phyloP scores from a whole-genome alignment of 2,329 filamentous ascomycete genomes.

The Xylariaceae sp. region DNA sequence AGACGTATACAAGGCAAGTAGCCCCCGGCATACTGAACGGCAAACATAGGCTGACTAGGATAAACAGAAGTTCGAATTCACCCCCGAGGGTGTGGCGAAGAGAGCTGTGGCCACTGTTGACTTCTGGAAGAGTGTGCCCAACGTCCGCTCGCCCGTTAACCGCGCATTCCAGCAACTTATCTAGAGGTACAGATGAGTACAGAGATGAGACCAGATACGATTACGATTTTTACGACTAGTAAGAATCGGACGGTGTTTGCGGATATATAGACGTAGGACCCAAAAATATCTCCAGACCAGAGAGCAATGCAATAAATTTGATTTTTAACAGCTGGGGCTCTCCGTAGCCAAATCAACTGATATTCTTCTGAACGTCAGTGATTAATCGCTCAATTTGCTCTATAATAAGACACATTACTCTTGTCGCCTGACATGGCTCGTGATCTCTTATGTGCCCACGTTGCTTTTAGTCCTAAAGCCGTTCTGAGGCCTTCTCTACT shows the following conservation, averaged over 20 bases:
- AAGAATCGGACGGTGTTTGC: slow-evolving; percentile 23
- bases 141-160: slow-evolving; percentile 93
- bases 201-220: slow-evolving; percentile 16
- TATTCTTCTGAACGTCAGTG: not conserved
- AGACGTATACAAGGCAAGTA: slow-evolving; percentile 87
- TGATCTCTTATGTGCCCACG: not conserved
- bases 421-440: not conserved
- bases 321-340: not conserved
- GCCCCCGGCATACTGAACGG: not conserved
- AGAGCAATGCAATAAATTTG: slow-evolving; percentile 24
- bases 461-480: not conserved
- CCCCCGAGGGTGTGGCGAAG: slow-evolving; percentile 94
- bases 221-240: slow-evolving; percentile 18
- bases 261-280: slow-evolving; percentile 33
- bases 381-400: not conserved
- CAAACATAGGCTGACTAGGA: slow-evolving; percentile 41
- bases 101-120: slow-evolving; percentile 88
- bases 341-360: not conserved
- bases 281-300: slow-evolving; percentile 25
- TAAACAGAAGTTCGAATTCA: slow-evolving; percentile 96
- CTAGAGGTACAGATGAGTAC: slow-evolving; percentile 52
- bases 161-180: slow-evolving; percentile 97
- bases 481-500: not conserved
- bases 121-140: slow-evolving; percentile 94
- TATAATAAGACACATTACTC: not conserved